Conservation (phyloP, 1,284 basidiomycete genomes). For the Malassezia sp. region DNA sequence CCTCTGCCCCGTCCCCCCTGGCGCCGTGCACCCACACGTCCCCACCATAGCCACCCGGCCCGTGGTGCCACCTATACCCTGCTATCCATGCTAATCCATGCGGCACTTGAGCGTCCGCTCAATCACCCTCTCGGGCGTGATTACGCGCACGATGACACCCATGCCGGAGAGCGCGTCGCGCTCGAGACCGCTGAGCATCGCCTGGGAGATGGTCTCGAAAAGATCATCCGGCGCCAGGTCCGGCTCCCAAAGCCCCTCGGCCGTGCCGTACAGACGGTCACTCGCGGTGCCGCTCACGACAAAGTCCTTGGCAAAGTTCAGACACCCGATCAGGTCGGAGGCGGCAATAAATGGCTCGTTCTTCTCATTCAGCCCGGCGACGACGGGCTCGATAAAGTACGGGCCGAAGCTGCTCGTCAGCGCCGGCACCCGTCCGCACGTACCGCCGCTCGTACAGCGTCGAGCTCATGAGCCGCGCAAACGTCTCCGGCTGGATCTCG, state of each 20-base stretch:
- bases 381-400: slow-evolving; percentile 93
- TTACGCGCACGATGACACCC: slow-evolving; percentile 88
- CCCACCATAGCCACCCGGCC: too few relatives aligned
- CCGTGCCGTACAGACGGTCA: slow-evolving; percentile 88
- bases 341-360: slow-evolving; percentile 89
- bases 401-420: slow-evolving; percentile 65
- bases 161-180: slow-evolving; percentile 93
- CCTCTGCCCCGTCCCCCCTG: not conserved
- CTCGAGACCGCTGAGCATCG: slow-evolving; percentile 86
- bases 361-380: slow-evolving; percentile 71
- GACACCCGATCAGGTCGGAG: slow-evolving; percentile 89
- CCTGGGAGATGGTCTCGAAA: slow-evolving; percentile 97
- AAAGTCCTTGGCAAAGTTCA: slow-evolving; percentile 92
- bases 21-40: too few relatives aligned
- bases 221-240: slow-evolving; percentile 90
- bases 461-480: slow-evolving; percentile 87
- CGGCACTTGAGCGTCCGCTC: slow-evolving; percentile 35
- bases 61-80: too few relatives aligned
- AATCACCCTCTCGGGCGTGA: slow-evolving; percentile 50
- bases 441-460: slow-evolving; percentile 88
- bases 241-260: slow-evolving; percentile 96
- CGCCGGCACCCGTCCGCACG: too few relatives aligned
- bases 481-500: slow-evolving; percentile 89
- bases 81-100: slow-evolving; percentile 15
- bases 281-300: slow-evolving; percentile 87